Evolutionary conservation across 257 asterid species (phyloP).

Genomic region (Solanum chilense): DNA sequence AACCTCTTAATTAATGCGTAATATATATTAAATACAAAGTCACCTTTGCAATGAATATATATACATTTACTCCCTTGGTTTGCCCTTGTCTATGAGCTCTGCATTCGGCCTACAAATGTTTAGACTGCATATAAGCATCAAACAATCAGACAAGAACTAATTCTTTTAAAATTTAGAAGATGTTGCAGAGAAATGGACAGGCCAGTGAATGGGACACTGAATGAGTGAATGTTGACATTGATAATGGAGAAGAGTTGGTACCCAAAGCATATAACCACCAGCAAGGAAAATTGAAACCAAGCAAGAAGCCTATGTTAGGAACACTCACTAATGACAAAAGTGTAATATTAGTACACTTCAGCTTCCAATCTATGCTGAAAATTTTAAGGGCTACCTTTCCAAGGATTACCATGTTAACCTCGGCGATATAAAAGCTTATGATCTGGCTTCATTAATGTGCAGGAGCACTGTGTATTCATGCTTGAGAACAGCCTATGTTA

Average conservation of each 20-base stretch:
- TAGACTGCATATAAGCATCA: conserved; percentile 14
- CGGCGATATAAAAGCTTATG: neutral
- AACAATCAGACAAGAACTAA: neutral
- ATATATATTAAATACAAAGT: neutral
- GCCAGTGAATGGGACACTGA: neutral
- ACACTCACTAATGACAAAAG: neutral
- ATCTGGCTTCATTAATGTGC: neutral
- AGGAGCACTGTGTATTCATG: neutral
- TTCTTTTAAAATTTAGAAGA: neutral
- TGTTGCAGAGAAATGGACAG: neutral
- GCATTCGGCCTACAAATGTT: conserved; percentile 74
- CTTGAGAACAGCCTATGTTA: neutral
- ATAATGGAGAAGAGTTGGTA: neutral
- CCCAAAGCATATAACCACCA: neutral
- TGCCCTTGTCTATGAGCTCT: conserved; percentile 98
- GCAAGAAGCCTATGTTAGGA: neutral
- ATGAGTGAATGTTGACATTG: neutral
- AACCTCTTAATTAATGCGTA: neutral
- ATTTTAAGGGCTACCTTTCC: neutral
- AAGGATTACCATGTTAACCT: neutral
- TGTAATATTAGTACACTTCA: neutral
- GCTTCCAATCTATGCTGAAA: neutral
- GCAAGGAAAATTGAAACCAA: neutral
- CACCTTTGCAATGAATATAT: conserved; percentile 93
- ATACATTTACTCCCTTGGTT: conserved; percentile 68